Conservation (phyloP, 1,284 basidiomycete genomes). For the Apiotrichum montevideense region DNA sequence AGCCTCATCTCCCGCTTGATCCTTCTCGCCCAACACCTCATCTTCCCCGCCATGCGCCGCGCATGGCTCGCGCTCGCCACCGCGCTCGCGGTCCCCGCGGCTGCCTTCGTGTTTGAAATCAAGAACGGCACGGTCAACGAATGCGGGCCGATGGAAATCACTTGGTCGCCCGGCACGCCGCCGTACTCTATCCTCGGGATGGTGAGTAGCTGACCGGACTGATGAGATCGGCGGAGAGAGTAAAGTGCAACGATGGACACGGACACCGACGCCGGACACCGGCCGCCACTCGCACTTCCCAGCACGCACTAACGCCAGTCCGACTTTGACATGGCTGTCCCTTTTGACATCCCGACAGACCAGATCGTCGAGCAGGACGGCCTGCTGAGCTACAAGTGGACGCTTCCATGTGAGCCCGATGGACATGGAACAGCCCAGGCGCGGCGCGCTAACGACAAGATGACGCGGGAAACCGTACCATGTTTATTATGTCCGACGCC, state of each 20-base stretch:
- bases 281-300: too few species aligned
- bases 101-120: slow-evolving; percentile 26
- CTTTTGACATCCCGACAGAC: slow-evolving; percentile 13
- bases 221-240: too few species aligned
- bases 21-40: background rate
- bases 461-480: slow-evolving; percentile 24
- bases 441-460: slow-evolving; percentile 15
- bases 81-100: background rate
- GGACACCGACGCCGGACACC: too few species aligned
- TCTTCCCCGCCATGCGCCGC: background rate
- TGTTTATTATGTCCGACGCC: slow-evolving; percentile 40
- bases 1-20: slow-evolving; percentile 40
- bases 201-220: slow-evolving; percentile 16
- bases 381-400: slow-evolving; percentile 23
- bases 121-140: slow-evolving; percentile 11
- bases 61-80: background rate
- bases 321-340: slow-evolving; percentile 32
- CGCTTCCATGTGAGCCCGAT: slow-evolving; percentile 30
- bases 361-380: slow-evolving; percentile 8
- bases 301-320: slow-evolving; percentile 16
- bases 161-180: slow-evolving; percentile 26
- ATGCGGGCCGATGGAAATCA: slow-evolving; percentile 25
- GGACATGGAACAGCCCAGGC: too few species aligned
- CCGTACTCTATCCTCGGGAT: slow-evolving; percentile 32
- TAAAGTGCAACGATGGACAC: too few species aligned